Evolutionary conservation across 1,284 basidiomycete species (phyloP).

Genomic region (Cystobasidiaceae sp.): DNA sequence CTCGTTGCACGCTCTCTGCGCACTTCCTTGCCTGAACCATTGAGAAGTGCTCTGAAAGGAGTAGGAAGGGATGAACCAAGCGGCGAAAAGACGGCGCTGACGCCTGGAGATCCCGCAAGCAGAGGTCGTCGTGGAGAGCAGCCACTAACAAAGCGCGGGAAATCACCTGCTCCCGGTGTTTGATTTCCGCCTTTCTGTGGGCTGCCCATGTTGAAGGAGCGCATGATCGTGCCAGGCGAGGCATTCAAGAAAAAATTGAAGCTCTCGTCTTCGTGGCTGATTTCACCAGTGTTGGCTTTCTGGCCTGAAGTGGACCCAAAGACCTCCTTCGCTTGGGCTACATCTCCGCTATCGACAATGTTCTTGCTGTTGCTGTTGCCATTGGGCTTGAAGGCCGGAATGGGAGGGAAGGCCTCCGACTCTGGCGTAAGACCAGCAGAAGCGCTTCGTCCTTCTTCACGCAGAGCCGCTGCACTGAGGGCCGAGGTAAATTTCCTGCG

Average conservation of each 20-base stretch:
- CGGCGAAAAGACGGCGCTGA: slow-evolving; percentile 16
- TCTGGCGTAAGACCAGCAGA: slow-evolving; percentile 1
- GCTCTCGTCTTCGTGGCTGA: slow-evolving; percentile 18
- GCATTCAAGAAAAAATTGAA: slow-evolving; percentile 29
- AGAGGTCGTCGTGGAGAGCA: too few species aligned
- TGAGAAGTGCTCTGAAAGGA: slow-evolving; percentile 8
- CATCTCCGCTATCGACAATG: not conserved
- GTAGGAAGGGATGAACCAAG: slow-evolving; percentile 15
- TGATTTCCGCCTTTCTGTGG: slow-evolving; percentile 7
- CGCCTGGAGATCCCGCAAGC: not conserved
- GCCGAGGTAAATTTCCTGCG: slow-evolving; percentile 25
- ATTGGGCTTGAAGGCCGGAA: not conserved
- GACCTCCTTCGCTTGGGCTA: slow-evolving; percentile 2
- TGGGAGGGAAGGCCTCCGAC: not conserved
- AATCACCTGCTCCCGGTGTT: too few species aligned
- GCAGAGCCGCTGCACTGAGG: slow-evolving; percentile 15
- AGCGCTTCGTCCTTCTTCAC: slow-evolving; percentile 6
- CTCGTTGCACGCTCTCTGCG: slow-evolving; percentile 6
- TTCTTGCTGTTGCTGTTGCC: not conserved
- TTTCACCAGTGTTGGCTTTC: not conserved
- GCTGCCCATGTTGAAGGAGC: slow-evolving; percentile 9
- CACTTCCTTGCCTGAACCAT: not conserved
- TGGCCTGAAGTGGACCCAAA: not conserved
- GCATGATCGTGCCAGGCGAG: slow-evolving; percentile 21
- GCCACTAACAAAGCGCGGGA: too few species aligned